Evolutionary conservation across 331 rosid genomes (phyloP).

Genomic region (Pyracantha coccinea): DNA sequence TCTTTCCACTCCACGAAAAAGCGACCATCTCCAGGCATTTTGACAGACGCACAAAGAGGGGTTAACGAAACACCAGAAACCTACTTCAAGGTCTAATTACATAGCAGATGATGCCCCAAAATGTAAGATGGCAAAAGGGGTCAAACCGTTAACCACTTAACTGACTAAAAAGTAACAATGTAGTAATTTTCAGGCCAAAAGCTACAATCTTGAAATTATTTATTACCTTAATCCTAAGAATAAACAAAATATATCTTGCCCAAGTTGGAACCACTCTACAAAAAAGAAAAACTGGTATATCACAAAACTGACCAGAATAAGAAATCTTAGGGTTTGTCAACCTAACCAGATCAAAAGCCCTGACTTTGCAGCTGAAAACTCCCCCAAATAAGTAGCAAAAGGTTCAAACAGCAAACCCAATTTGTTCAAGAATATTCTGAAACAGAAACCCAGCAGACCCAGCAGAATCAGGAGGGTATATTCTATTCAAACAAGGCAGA

Average conservation of each 20-base stretch:
- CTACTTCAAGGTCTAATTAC: constrained; percentile 33
- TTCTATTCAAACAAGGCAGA: constrained; percentile 18
- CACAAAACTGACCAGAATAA: constrained; percentile 23
- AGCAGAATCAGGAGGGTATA: constrained; percentile 6
- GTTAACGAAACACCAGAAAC: constrained; percentile 22
- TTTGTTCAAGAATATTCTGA: constrained; percentile 6
- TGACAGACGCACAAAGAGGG: constrained; percentile 15
- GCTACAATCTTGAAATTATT: constrained; percentile 22
- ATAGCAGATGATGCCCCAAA: background rate
- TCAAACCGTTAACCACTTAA: constrained; percentile 13
- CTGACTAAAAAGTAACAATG: constrained; percentile 5
- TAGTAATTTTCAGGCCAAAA: constrained; percentile 16
- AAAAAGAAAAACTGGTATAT: constrained; percentile 5
- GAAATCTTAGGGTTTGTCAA: constrained; percentile 6
- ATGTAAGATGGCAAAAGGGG: constrained; percentile 15
- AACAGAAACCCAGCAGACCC: background rate
- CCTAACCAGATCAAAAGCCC: constrained; percentile 24
- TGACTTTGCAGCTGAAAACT: constrained; percentile 16
- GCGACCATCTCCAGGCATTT: constrained; percentile 47
- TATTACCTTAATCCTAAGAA: constrained; percentile 9
- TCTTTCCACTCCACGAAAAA: constrained; percentile 97
- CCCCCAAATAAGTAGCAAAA: constrained; percentile 14
- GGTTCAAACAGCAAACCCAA: constrained; percentile 6
- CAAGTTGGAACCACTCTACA: constrained; percentile 6
- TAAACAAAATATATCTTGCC: constrained; percentile 17